Conservation (phyloP, 768 basidiomycete genomes). For the Pluteus cervinus region DNA sequence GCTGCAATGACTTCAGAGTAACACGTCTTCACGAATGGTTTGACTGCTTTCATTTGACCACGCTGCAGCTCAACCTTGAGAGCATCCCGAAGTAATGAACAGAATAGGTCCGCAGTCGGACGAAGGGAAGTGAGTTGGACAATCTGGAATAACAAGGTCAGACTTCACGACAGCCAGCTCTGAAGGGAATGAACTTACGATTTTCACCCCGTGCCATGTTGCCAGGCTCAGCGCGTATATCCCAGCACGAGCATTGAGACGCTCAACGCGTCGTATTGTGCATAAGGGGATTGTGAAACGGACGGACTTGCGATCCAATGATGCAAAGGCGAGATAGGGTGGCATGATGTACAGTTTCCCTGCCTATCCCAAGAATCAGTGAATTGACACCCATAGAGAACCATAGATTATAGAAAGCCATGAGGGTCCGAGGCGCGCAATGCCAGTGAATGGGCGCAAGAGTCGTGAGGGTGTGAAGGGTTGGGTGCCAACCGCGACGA, state of each 20-base stretch:
- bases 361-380: conserved; percentile 52
- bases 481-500: not conserved
- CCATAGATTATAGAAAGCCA: too few species aligned
- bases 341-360: conserved; percentile 87
- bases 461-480: too few species aligned
- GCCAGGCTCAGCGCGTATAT: conserved; percentile 92
- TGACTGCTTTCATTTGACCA: conserved; percentile 91
- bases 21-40: conserved; percentile 85
- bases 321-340: conserved; percentile 86
- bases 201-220: conserved; percentile 93
- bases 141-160: conserved; percentile 40
- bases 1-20: conserved; percentile 88
- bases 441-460: too few species aligned
- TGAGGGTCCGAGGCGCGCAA: too few species aligned
- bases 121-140: conserved; percentile 91
- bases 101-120: conserved; percentile 92
- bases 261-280: conserved; percentile 89
- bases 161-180: not conserved
- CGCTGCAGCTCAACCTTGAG: conserved; percentile 86
- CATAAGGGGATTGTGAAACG: conserved; percentile 88
- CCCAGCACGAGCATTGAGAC: conserved; percentile 88
- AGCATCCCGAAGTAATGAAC: conserved; percentile 79
- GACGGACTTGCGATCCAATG: conserved; percentile 88
- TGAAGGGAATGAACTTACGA: conserved; percentile 47
- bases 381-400: too few species aligned